Percentiles rank a stretch among this genome's conserved stretches.
phyloP scores from a whole-genome alignment of 2,329 filamentous ascomycete species.

The Leptographium wingfieldii region DNA sequence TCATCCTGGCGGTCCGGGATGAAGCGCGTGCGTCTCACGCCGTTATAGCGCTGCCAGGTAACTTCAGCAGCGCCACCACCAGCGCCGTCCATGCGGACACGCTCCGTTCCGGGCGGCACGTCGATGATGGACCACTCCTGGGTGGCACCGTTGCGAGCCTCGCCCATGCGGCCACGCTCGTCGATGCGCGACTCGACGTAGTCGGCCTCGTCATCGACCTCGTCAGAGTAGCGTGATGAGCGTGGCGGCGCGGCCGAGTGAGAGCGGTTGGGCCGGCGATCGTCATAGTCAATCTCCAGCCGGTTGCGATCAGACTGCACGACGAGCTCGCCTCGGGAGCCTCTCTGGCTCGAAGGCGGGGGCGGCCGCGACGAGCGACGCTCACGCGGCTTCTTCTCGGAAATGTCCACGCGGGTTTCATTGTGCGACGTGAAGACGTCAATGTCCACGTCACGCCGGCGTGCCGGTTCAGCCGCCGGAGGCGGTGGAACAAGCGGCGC shows the following conservation, averaged over 20 bases:
- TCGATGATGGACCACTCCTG: constrained; percentile 73
- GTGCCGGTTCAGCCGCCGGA: constrained; percentile 27
- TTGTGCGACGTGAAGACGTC: constrained; percentile 44
- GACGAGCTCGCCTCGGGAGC: constrained; percentile 43
- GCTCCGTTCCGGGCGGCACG: constrained; percentile 70
- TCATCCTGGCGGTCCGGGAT: constrained; percentile 47
- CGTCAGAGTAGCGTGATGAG: constrained; percentile 19
- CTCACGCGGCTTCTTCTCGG: constrained; percentile 27
- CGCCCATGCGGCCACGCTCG: constrained; percentile 53
- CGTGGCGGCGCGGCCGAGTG: constrained; percentile 31
- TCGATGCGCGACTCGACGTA: constrained; percentile 46
- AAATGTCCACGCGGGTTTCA: constrained; percentile 46
- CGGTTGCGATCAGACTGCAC: constrained; percentile 44
- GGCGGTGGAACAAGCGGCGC: constrained; percentile 35
- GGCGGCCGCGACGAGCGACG: constrained; percentile 25
- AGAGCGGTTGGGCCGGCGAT: constrained; percentile 15
- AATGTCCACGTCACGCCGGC: constrained; percentile 41
- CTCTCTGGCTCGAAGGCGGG: constrained; percentile 19
- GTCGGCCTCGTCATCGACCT: constrained; percentile 54
- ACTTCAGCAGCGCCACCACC: constrained; percentile 66
- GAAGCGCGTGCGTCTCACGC: constrained; percentile 62
- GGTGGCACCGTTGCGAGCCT: constrained; percentile 62
- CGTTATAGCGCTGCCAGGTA: constrained; percentile 68
- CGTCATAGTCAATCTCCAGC: constrained; percentile 30
- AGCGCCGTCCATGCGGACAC: constrained; percentile 68